Evolutionary conservation across 352 stramenopile species (phyloP), one percentile per base, ranked within the genome.

Genomic region (Phytophthora capsici): DNA sequence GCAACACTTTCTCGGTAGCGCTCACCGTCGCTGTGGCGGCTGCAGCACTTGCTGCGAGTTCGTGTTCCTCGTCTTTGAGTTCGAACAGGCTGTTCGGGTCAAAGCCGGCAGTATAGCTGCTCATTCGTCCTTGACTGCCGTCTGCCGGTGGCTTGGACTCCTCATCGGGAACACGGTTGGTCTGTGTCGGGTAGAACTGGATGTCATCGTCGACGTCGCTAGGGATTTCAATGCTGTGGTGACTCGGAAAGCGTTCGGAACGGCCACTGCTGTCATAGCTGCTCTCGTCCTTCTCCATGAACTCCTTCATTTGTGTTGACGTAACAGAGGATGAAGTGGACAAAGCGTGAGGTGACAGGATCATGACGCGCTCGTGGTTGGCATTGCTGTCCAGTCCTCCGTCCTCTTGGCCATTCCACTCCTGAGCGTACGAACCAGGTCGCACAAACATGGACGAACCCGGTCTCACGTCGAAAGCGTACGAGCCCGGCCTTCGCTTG

Each of bases 111-210:
- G 59, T 59, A 57, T 60, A 66, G 61, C 53, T 60, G 19, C 52
- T 66, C 37, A 65, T 36, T 25, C 59, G 49, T 37, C 28, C 54
- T 28, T 59, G 38, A 48, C 51, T 55, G 41, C 32, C 22, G 32
- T 58, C 43, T 38, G 54, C 12, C 3, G 30, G 6, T 28, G 52
- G 46, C 37, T 54, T 64, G 12, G 17, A 20, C n/a, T 63, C 64
- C 23, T 57, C 53, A 14, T 67, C 63, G 40, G 46, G 2, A 45
- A 50, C n/a, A 47, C 48, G n/a, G 43, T 67, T 63, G 5, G 22
- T 56, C 26, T 66, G 66, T 7, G 50, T 73, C 6, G 78, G 75
- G 40, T 81, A 78, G 47, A 84, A 86, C 50, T 84, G 69, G 40
- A 86, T 77, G 3, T 71, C 69, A 32, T 58, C 19, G 23, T 81